Base-by-base conservation (phyloP, 1,284 basidiomycete species). In the Ceratobasidium sp. region DNA sequence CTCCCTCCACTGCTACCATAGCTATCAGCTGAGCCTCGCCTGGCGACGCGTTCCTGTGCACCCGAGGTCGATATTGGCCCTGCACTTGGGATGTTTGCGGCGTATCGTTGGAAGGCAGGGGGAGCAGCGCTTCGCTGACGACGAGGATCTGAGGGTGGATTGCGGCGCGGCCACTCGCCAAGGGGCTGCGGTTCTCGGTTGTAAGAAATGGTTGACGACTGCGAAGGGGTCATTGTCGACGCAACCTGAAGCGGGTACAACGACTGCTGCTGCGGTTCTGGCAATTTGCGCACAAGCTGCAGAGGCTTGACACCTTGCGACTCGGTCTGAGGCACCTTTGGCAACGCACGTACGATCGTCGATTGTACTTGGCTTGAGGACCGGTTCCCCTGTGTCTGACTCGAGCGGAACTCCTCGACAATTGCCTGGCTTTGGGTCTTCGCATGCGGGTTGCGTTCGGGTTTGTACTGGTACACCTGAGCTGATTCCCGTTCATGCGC, bases 361-460 rank as follows among this genome's bases (percentile, higher is more conserved):
- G 66, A 71, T 71, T 59, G 54, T n/a, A 56, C 34, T n/a, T 71
- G 54, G 6, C n/a, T 31, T 4, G 59, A 46, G n/a, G 8, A 7
- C 22, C 59, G n/a, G 39, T 46, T 46, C 11, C n/a, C 59, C 39
- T 24, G 1, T 6, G 46, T 7, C 29, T 59, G 37, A 9, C 14
- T 41, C 6, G 66, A 53, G 11, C 66, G 66, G 54, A 71, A 71
- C 54, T 71, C 53, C 19, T 71, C 66, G 39, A 71, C n/a, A 49
- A 71, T 71, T 7, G 66, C 66, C 41, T 71, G 66, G 54, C 66
- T 71, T 24, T 43, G 53, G 2, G 66, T 71, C 66, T 41, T 71
- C 27, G 54, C n/a, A 14, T 48, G 66, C 27, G 39, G 66, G 24
- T 71, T 54, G 29, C 66, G 66, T 29, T 58, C 66, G 9, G 66